Evolutionary conservation across 2,329 filamentous ascomycete species (phyloP).

Genomic region (Penicillium italicum): DNA sequence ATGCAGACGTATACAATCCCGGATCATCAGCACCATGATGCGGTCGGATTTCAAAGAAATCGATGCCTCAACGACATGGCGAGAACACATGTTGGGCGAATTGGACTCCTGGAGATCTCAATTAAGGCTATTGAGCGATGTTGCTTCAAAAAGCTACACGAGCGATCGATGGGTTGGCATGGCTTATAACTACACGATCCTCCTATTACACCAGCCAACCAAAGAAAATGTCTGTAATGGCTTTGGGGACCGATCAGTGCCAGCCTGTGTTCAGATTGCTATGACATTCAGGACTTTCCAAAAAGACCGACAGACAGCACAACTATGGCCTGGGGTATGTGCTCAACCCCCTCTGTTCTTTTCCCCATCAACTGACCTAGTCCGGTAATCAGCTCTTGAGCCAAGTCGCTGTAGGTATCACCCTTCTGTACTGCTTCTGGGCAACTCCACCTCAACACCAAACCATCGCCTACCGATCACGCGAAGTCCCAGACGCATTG

Average conservation of each 20-base stretch:
- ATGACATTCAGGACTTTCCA: conserved; percentile 18
- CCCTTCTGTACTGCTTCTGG: conserved; percentile 18
- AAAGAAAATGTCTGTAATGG: conserved; percentile 8
- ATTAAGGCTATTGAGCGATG: conserved; percentile 12
- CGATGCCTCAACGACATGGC: conserved; percentile 7
- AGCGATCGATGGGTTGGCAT: conserved; percentile 18
- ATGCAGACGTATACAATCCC: conserved; percentile 16
- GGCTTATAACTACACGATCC: conserved; percentile 19
- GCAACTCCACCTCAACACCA: conserved; percentile 10
- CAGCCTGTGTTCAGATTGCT: conserved; percentile 11
- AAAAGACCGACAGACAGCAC: conserved; percentile 17
- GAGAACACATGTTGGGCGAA: conserved; percentile 15
- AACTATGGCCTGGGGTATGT: conserved; percentile 18
- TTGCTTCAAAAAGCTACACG: conserved; percentile 12
- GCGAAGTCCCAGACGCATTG: conserved; percentile 10
- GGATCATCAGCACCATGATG: conserved; percentile 16
- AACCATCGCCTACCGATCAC: conserved; percentile 1
- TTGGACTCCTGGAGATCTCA: conserved; percentile 14
- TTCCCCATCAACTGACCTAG: not conserved
- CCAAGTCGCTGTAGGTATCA: conserved; percentile 16
- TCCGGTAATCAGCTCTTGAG: conserved; percentile 10
- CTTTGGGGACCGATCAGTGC: conserved; percentile 10
- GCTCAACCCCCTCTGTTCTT: too few species aligned
- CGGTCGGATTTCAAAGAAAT: conserved; percentile 13
- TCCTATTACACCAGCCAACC: conserved; percentile 14